Base-by-base conservation (phyloP, 495 filamentous ascomycete genomes). In the Lentithecium fluviatile region DNA sequence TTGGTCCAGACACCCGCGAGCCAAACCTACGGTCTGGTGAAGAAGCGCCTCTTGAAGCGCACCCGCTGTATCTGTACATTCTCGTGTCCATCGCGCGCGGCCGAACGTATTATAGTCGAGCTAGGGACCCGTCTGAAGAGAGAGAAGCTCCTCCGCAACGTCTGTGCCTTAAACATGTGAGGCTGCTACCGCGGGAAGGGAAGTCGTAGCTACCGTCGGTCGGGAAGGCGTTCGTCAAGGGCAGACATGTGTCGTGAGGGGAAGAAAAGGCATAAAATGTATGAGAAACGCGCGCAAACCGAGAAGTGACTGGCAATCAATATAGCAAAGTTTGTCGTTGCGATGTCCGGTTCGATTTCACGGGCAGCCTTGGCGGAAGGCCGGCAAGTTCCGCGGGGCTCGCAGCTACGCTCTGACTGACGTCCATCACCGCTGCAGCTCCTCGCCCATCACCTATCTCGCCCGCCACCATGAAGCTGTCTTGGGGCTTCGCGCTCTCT, bases 11-110 rank as follows among this genome's bases (percentile, higher is more conserved):
- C n/a, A n/a, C n/a, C n/a, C n/a, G n/a, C n/a, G n/a, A n/a, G n/a
- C n/a, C n/a, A 7, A 13, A 37, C 53, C 1, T 24, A 63, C 65
- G 45, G 51, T 43, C 56, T 50, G 11, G 20, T 57, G 57, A 73
- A 64, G 32, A 65, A 59, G 1, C 54, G 64, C 38, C 48, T 51
- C 48, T 61, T 52, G 52, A 73, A 65, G 42, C 71, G 69, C 37
- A 74, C 69, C 40, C 60, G 51, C 54, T 70, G 72, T 17, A 71
- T 60, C 11, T 64, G 60, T 8, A 68, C 45, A 19, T 23, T 59
- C n/a, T 60, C 60, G 25, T 59, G 61, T 3, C 56, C 60, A 58
- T 61, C 48, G 17, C 52, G 55, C 2, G 42, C 46, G 12, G 56
- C 55, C 6, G 50, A 25, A 6, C 53, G 60, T n/a, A 57, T 21